These are phyloP conservation scores for Prunus yedoensis DNA, from an alignment of 331 rosid species.

Conservation along the genomic window DNA sequence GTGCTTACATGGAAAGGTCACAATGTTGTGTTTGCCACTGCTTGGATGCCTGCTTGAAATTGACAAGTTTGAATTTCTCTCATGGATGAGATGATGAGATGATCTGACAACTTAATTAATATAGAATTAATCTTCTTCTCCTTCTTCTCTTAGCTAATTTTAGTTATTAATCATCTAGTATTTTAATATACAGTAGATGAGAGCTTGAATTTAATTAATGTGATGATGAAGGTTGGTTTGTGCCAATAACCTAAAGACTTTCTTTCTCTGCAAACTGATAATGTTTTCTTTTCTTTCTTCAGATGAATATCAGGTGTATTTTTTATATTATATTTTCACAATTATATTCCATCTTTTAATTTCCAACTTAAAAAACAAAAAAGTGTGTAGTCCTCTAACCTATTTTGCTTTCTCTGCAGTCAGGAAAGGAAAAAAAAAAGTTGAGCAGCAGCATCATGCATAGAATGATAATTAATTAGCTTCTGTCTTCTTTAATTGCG, in stretches of 20 bases:
- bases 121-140: background rate
- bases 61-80: background rate
- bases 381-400: too few species aligned
- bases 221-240: background rate
- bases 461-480: too few species aligned
- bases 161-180: slow-evolving; percentile 1
- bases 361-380: too few species aligned
- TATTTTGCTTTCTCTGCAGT: too few species aligned
- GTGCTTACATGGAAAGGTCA: slow-evolving; percentile 98
- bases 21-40: slow-evolving; percentile 83
- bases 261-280: background rate
- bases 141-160: background rate
- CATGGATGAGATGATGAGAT: background rate
- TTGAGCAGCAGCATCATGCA: too few species aligned
- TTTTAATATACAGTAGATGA: background rate
- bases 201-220: background rate
- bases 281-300: too few species aligned
- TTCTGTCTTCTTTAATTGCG: too few species aligned
- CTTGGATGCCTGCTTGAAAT: slow-evolving; percentile 68
- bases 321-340: too few species aligned
- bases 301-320: too few species aligned
- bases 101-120: slow-evolving; percentile 15
- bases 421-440: too few species aligned
- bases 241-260: background rate
- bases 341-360: too few species aligned